Base-by-base conservation (phyloP, 2,329 filamentous ascomycete genomes). In the Cordyceps tenuipes region DNA sequence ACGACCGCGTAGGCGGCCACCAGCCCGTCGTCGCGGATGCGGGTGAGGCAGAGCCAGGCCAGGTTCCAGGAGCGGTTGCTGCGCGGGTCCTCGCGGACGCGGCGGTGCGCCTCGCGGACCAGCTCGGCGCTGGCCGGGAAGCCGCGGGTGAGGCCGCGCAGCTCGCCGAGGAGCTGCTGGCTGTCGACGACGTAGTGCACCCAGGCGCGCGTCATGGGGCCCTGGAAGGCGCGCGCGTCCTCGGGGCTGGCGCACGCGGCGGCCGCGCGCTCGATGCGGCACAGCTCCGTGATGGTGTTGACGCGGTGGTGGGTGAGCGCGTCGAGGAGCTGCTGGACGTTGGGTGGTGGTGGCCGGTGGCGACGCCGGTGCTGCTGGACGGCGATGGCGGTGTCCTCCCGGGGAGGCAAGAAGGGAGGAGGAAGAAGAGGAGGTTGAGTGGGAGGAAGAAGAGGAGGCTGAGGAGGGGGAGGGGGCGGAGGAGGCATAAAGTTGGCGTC, bases 41-140 rank as follows among this genome's bases (percentile, higher is more conserved):
- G 89, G 47, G 74, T 75, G 10, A 91, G 73, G 36, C 88, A 84
- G 50, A 91, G 74, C 87, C 88, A 91, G 47, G 86, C 88, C 65
- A 88, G 77, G 68, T 91, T 91, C 87, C 88, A 91, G 68, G 86
- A 90, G 26, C 84, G 79, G 65, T 84, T 85, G 64, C 84, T 87
- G 19, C 79, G 75, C 0, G 86, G 85, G 63, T 90, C 88, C 31
- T 74, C 76, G 59, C 80, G 77, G 3, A 91, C 87, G 23, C 85
- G 76, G 59, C 75, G 72, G 66, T 87, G 85, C 0, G 87, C 87
- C 67, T 89, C 86, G 54, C 82, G 78, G 1, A 90, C 69, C 39
- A 87, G 79, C 53, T 85, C 83, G 13, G 81, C 82, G 64, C 82
- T 83, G 69, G 90, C 85, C 0, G 87, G 86, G 66, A 88, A 90